A percentile compares a stretch with the other conserved stretches of the same genome.
Conservation (phyloP, 2,329 filamentous ascomycete genomes). For the Xylariaceae sp. region DNA sequence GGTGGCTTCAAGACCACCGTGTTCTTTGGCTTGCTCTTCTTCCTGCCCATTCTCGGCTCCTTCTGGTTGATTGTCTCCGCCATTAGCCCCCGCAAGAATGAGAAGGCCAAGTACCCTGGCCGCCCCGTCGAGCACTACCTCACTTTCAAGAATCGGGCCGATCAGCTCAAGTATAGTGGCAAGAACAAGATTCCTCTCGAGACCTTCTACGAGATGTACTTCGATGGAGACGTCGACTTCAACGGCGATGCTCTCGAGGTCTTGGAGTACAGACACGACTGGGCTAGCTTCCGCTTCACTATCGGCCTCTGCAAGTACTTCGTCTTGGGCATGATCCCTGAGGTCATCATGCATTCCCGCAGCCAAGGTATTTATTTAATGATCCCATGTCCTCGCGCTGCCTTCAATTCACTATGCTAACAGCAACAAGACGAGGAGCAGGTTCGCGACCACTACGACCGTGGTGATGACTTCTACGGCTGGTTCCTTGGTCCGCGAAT, state of each 20-base stretch:
- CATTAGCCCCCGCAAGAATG: slow-evolving; percentile 82
- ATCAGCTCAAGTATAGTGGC: slow-evolving; percentile 64
- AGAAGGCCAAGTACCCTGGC: slow-evolving; percentile 82
- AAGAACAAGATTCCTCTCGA: slow-evolving; percentile 80
- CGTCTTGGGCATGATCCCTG: slow-evolving; percentile 79
- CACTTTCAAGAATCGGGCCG: slow-evolving; percentile 64
- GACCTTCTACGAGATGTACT: slow-evolving; percentile 97
- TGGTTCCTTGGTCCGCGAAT: slow-evolving; percentile 98
- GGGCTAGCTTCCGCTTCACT: slow-evolving; percentile 93
- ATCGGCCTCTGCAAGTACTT: slow-evolving; percentile 81
- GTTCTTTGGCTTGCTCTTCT: slow-evolving; percentile 76
- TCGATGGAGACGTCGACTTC: slow-evolving; percentile 89
- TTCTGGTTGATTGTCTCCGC: slow-evolving; percentile 80
- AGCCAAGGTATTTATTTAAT: slow-evolving; percentile 61
- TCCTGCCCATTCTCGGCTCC: slow-evolving; percentile 69
- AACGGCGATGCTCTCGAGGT: slow-evolving; percentile 87
- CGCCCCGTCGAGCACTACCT: slow-evolving; percentile 88
- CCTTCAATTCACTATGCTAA: slow-evolving; percentile 10
- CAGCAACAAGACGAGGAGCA: slow-evolving; percentile 76
- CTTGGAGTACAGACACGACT: slow-evolving; percentile 93
- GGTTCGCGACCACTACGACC: slow-evolving; percentile 95
- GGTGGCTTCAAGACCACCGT: slow-evolving; percentile 83
- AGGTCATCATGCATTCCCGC: slow-evolving; percentile 86
- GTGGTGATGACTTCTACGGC: slow-evolving; percentile 95
- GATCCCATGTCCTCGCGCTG: neutral